A percentile compares a stretch with the other conserved stretches of the same genome.
These are phyloP conservation scores for Fusarium cyanostomum DNA, from an alignment of 2,329 filamentous ascomycete species.

Conservation along the genomic window DNA sequence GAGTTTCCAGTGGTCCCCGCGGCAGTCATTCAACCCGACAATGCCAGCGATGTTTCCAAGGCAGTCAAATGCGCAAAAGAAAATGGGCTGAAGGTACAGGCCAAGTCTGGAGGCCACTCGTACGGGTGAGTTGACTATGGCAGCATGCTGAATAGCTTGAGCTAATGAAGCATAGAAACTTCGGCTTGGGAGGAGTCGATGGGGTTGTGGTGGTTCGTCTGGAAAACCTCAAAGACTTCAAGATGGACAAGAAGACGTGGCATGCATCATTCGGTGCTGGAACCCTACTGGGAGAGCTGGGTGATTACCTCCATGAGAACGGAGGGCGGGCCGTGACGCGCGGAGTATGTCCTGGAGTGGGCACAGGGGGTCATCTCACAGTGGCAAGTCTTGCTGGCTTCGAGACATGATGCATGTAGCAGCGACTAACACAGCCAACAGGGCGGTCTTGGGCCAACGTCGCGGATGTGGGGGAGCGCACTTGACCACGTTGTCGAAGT, in stretches of 20 bases:
- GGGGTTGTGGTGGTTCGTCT: conserved; percentile 65
- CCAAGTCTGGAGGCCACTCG: conserved; percentile 71
- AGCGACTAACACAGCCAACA: conserved; percentile 36
- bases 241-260: conserved; percentile 62
- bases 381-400: conserved; percentile 53
- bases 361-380: conserved; percentile 67
- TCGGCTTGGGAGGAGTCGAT: conserved; percentile 59
- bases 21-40: conserved; percentile 65
- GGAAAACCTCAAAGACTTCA: conserved; percentile 61
- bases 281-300: conserved; percentile 61
- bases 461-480: conserved; percentile 66
- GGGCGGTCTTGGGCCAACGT: conserved; percentile 67
- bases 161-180: conserved; percentile 45
- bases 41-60: conserved; percentile 62
- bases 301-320: conserved; percentile 58
- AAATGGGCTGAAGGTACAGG: conserved; percentile 64
- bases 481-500: conserved; percentile 61
- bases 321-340: conserved; percentile 68
- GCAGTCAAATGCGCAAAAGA: conserved; percentile 66
- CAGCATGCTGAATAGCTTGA: rapidly evolving
- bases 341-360: conserved; percentile 67
- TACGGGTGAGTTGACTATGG: conserved; percentile 59
- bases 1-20: conserved; percentile 60
- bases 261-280: conserved; percentile 65
- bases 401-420: rapidly evolving